Percentiles rank a stretch among this genome's conserved stretches.
These are phyloP conservation scores for Fusarium zealandicum DNA, from an alignment of 2,329 filamentous ascomycete species.

Conservation along the genomic window DNA sequence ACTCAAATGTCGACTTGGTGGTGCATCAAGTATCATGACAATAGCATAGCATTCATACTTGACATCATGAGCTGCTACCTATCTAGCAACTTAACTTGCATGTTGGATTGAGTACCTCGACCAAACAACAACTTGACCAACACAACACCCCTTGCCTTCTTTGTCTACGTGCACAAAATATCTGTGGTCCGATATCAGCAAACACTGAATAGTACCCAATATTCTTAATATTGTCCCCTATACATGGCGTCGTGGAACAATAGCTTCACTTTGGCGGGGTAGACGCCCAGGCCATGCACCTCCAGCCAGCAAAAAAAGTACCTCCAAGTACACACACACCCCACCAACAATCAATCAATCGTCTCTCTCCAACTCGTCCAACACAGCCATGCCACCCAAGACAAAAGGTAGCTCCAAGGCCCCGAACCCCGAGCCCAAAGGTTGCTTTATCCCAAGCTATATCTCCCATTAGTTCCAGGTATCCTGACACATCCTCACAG, in stretches of 20 bases:
- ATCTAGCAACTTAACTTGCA: not conserved
- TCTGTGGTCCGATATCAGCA: not conserved
- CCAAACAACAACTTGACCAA: not conserved
- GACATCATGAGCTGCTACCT: not conserved
- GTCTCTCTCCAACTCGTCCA: constrained; percentile 30
- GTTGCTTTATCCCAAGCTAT: constrained; percentile 4
- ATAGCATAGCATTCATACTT: constrained; percentile 1
- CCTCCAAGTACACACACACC: constrained; percentile 21
- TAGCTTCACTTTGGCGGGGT: constrained; percentile 41
- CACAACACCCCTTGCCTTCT: constrained; percentile 1
- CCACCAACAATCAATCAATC: constrained; percentile 40
- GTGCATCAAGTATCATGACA: constrained; percentile 5
- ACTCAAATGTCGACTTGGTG: not conserved
- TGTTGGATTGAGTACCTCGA: constrained; percentile 3
- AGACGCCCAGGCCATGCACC: constrained; percentile 23
- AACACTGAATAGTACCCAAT: not conserved
- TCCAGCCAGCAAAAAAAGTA: constrained; percentile 30
- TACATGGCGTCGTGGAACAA: constrained; percentile 24
- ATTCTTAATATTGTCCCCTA: constrained; percentile 27
- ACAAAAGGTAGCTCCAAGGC: constrained; percentile 48
- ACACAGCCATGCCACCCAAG: constrained; percentile 48
- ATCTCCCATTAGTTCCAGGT: not conserved
- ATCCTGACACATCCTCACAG: constrained; percentile 15
- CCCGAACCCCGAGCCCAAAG: constrained; percentile 34
- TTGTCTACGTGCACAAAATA: not conserved